These are phyloP conservation scores for Salix exigua DNA, from an alignment of 345 rosid species.

Conservation along the genomic window DNA sequence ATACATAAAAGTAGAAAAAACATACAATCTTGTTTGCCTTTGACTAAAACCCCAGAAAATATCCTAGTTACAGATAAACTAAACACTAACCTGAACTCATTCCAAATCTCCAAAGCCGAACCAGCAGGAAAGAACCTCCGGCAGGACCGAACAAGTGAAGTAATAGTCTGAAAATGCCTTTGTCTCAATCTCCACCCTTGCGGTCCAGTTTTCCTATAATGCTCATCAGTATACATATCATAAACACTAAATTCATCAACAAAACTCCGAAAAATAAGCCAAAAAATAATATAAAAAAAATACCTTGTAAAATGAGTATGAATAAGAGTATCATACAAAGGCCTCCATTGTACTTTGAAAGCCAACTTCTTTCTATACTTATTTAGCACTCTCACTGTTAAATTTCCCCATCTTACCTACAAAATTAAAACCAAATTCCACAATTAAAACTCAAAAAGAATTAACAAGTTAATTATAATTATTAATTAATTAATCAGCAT, in stretches of 20 bases:
- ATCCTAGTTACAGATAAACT: neutral
- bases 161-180: constrained; percentile 77
- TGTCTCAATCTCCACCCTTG: constrained; percentile 98
- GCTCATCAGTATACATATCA: neutral
- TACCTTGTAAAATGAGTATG: constrained; percentile 88
- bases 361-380: constrained; percentile 71
- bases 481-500: neutral
- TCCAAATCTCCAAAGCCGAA: constrained; percentile 92
- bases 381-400: constrained; percentile 71
- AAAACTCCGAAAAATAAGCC: neutral
- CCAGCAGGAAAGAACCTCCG: constrained; percentile 81
- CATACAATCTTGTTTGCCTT: neutral
- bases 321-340: constrained; percentile 79
- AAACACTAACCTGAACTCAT: constrained; percentile 72
- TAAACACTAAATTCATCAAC: neutral
- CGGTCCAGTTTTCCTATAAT: constrained; percentile 83
- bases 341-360: constrained; percentile 81
- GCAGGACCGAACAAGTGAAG: constrained; percentile 83
- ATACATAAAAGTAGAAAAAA: neutral
- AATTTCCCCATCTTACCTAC: constrained; percentile 96
- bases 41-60: neutral
- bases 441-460: constrained; percentile 11
- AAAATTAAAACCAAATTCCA: constrained; percentile 17
- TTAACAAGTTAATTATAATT: neutral
- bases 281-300: neutral